Conservation (phyloP, 2,329 filamentous ascomycete species). For the Coniochaeta hoffmannii region DNA sequence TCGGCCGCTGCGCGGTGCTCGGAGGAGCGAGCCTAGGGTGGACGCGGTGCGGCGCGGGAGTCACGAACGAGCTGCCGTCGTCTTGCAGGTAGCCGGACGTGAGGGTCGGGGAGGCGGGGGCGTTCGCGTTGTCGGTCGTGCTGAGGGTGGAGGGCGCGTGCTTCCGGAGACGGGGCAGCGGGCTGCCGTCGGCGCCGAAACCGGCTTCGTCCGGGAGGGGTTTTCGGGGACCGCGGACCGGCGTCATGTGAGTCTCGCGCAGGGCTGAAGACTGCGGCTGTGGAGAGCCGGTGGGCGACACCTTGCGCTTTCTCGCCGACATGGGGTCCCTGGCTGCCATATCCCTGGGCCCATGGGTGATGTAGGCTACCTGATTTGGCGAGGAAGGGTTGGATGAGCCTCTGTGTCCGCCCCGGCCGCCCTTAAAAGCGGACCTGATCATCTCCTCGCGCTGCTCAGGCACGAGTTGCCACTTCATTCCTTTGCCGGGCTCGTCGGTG, state of each 20-base stretch:
- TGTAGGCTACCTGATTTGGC: constrained; percentile 51
- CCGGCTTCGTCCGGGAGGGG: constrained; percentile 27
- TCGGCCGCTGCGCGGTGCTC: constrained; percentile 72
- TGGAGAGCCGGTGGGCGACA: constrained; percentile 48
- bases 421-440: constrained; percentile 61
- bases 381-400: constrained; percentile 68
- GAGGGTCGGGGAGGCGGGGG: constrained; percentile 52
- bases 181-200: constrained; percentile 50
- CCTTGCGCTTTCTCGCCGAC: constrained; percentile 50
- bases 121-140: constrained; percentile 40
- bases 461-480: constrained; percentile 98
- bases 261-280: constrained; percentile 42
- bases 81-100: constrained; percentile 57
- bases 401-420: constrained; percentile 55
- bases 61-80: constrained; percentile 55
- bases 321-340: constrained; percentile 40
- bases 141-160: constrained; percentile 35
- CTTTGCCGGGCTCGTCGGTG: constrained; percentile 93
- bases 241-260: constrained; percentile 47
- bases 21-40: constrained; percentile 71
- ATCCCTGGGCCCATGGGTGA: constrained; percentile 50
- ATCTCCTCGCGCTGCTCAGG: constrained; percentile 82
- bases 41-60: constrained; percentile 65
- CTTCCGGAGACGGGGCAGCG: constrained; percentile 50
- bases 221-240: constrained; percentile 42